Base-by-base conservation (phyloP, 148 eudicot genomes). In the Cornus kousa region DNA sequence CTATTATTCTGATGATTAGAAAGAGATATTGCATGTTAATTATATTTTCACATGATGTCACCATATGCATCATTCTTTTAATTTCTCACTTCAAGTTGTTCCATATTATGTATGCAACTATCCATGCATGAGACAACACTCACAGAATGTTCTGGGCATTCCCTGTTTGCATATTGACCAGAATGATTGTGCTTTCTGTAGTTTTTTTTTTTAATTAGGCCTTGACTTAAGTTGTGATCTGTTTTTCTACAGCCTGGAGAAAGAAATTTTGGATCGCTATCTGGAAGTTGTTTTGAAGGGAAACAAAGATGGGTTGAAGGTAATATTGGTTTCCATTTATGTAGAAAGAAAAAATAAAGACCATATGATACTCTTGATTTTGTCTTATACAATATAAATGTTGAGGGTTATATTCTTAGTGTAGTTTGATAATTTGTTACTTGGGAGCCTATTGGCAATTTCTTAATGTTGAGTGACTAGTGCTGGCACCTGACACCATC, bases 301-400 rank as follows among this genome's bases (percentile, higher is more conserved):
- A 83, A 96, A 96, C 87, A 93, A 85, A 84, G 99, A 93, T 82
- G 99, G 99, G 7, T 82, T 96, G 85, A 96, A 96, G 99, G 99
- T 96, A 82, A 82, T 46, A 13, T 64, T 75, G 48, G 71, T 64
- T 70, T 81, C 9, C 9, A 33, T 60, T 31, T 0, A 5, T 1
- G 59, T 50, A 8, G 28, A 19, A 77, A 69, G 23, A 71, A 37
- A 32, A 64, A 62, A 70, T 66, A 12, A 4, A 76, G 33, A 71
- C 17, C 20, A 5, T 6, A 11, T 62, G 24, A 65, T 48, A 19
- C 16, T 64, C 8, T 40, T 75, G 31, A 65, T 35, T 10, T n/a
- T 74, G 48, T 24, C 59, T 64, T 59, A 74, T 74, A 37, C 24
- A 19, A 32, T 7, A 28, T 3, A 48, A 48, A 48, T 48, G 53